Evolutionary conservation across 2,329 filamentous ascomycete species (phyloP).

Genomic region (Stagonosporopsis cucurbitacearum): DNA sequence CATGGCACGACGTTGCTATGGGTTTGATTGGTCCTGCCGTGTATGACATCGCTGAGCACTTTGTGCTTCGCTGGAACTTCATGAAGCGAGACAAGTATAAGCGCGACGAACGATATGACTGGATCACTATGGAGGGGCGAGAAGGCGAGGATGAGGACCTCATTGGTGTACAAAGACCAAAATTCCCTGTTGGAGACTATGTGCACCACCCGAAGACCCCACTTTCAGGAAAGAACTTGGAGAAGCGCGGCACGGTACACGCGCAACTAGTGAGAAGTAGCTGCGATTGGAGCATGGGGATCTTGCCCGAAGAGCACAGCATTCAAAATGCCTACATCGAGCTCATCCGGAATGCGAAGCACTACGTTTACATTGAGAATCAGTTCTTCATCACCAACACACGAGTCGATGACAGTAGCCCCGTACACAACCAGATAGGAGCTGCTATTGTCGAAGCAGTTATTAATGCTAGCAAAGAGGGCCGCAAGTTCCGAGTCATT

Average conservation of each 20-base stretch:
- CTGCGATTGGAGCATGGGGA: conserved; percentile 91
- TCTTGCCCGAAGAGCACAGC: conserved; percentile 75
- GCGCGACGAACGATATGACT: conserved; percentile 81
- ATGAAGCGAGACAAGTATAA: conserved; percentile 98
- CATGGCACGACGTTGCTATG: conserved; percentile 97
- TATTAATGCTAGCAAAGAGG: conserved; percentile 79
- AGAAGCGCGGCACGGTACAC: conserved; percentile 71
- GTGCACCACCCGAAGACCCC: conserved; percentile 78
- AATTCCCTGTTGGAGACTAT: conserved; percentile 88
- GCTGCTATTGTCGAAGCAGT: conserved; percentile 89
- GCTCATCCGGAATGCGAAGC: conserved; percentile 83
- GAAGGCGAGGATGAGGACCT: conserved; percentile 82
- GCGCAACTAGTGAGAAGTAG: conserved; percentile 91
- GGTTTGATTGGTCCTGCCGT: conserved; percentile 87
- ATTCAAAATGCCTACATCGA: conserved; percentile 89
- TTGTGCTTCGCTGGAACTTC: conserved; percentile 94
- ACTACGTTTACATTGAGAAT: conserved; percentile 97
- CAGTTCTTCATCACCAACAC: conserved; percentile 94
- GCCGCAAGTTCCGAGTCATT: conserved; percentile 88
- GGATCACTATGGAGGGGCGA: conserved; percentile 79
- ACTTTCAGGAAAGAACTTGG: conserved; percentile 67
- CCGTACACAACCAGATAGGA: conserved; percentile 88
- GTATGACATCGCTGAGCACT: conserved; percentile 95
- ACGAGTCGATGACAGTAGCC: conserved; percentile 76
- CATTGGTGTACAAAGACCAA: conserved; percentile 84